Conservation (phyloP, 352 stramenopile genomes). For the Pythium myriotylum region DNA sequence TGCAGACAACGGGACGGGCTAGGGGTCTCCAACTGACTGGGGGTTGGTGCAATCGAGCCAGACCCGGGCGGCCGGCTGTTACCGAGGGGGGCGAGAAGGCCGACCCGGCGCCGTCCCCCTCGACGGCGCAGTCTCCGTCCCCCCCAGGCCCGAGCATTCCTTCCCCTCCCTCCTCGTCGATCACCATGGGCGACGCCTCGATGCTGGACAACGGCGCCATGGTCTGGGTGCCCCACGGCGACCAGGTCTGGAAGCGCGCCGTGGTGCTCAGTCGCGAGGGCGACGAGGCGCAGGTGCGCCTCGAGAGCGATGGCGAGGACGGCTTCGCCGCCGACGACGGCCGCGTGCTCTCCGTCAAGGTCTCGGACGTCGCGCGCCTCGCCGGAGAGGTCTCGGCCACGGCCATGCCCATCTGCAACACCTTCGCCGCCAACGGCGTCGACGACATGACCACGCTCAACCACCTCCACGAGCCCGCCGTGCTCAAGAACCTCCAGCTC, state of each 20-base stretch:
- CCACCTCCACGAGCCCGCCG: conserved; percentile 70
- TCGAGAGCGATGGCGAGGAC: conserved; percentile 59
- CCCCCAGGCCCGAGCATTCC: background rate
- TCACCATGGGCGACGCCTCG: conserved; percentile 12
- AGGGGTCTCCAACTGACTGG: conserved; percentile 10
- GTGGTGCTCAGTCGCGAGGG: conserved; percentile 65
- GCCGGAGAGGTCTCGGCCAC: conserved; percentile 74
- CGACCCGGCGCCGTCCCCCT: conserved; percentile 10
- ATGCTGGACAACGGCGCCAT: conserved; percentile 69
- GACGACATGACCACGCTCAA: conserved; percentile 85
- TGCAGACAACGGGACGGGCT: conserved; percentile 13
- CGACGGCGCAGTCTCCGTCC: background rate
- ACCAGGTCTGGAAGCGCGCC: conserved; percentile 79
- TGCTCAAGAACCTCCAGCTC: conserved; percentile 78
- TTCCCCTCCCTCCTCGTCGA: background rate
- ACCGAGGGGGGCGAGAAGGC: conserved; percentile 5
- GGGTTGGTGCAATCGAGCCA: conserved; percentile 17
- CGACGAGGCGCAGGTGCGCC: conserved; percentile 54
- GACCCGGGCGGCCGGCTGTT: conserved; percentile 14
- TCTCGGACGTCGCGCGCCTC: conserved; percentile 63
- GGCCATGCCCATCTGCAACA: conserved; percentile 86
- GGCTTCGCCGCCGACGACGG: conserved; percentile 61
- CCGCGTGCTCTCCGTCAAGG: conserved; percentile 59
- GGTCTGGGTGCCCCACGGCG: conserved; percentile 80
- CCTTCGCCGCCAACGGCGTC: conserved; percentile 57